These are phyloP conservation scores for Centaurea solstitialis DNA, from an alignment of 129 eudicot species.

Conservation along the genomic window DNA sequence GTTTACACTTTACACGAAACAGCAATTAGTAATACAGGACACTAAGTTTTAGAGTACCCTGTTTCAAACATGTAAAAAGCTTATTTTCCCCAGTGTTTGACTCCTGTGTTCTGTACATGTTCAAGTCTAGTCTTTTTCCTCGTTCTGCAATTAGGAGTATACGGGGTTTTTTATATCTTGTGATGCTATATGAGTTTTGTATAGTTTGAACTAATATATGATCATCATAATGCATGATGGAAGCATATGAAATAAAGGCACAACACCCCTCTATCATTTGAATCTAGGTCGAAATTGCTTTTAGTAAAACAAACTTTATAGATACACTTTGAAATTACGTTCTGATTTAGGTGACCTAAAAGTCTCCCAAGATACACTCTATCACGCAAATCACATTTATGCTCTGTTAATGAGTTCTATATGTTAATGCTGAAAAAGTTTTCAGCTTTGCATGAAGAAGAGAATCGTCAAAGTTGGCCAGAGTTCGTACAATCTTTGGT, in stretches of 20 bases:
- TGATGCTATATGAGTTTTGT: neutral
- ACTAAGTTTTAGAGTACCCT: neutral
- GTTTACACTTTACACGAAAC: neutral
- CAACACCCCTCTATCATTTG: neutral
- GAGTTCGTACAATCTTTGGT: neutral
- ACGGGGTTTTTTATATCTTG: neutral
- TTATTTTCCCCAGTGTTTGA: neutral
- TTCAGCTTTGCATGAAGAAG: neutral
- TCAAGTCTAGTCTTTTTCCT: neutral
- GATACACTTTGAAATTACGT: neutral
- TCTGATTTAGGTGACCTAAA: neutral
- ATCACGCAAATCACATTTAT: neutral
- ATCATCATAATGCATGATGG: neutral
- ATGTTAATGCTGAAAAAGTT: constrained; percentile 1
- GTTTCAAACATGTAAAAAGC: neutral
- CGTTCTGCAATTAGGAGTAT: neutral
- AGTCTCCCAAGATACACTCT: neutral
- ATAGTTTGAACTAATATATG: neutral
- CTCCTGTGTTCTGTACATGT: neutral
- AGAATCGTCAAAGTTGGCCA: neutral
- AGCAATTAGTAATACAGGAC: neutral
- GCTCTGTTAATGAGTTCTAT: neutral
- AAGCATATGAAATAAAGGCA: neutral
- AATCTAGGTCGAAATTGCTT: neutral
- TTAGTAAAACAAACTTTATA: neutral